Evolutionary conservation across 2,329 filamentous ascomycete species (phyloP).

Genomic region (Scedosporium dehoogii): DNA sequence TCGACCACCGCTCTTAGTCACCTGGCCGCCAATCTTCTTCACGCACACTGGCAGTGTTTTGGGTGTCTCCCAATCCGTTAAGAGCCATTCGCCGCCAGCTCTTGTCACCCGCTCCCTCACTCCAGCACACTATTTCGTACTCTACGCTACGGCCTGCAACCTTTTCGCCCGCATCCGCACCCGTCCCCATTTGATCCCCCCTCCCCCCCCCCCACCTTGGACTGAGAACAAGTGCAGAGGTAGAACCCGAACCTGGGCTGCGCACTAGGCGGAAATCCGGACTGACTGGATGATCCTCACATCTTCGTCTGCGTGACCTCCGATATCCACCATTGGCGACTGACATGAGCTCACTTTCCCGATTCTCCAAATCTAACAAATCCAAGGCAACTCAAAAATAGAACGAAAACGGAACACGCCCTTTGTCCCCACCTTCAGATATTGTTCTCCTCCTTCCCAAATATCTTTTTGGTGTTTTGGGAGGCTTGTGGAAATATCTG

Average conservation of each 20-base stretch:
- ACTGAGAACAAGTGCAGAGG: too few species aligned
- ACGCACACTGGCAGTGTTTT: background rate
- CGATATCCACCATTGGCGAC: background rate
- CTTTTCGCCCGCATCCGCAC: background rate
- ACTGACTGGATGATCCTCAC: slow-evolving; percentile 1
- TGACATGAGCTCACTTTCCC: background rate
- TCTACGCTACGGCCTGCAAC: background rate
- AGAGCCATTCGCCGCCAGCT: background rate
- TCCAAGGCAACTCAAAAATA: background rate
- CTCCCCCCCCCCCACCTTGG: too few species aligned
- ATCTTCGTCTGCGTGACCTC: background rate
- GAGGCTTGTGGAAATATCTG: background rate
- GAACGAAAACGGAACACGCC: background rate
- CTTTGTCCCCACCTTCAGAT: background rate
- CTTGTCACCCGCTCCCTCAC: background rate
- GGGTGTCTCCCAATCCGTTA: background rate
- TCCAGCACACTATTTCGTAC: background rate
- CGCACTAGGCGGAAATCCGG: background rate
- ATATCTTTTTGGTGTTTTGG: background rate
- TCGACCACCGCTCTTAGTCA: background rate
- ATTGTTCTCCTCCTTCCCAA: background rate
- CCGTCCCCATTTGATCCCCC: background rate
- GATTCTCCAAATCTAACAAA: background rate
- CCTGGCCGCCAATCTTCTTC: background rate
- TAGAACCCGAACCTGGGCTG: background rate